Evolutionary conservation across 139 green algal species (phyloP).

Genomic region (Micractinium sp.): DNA sequence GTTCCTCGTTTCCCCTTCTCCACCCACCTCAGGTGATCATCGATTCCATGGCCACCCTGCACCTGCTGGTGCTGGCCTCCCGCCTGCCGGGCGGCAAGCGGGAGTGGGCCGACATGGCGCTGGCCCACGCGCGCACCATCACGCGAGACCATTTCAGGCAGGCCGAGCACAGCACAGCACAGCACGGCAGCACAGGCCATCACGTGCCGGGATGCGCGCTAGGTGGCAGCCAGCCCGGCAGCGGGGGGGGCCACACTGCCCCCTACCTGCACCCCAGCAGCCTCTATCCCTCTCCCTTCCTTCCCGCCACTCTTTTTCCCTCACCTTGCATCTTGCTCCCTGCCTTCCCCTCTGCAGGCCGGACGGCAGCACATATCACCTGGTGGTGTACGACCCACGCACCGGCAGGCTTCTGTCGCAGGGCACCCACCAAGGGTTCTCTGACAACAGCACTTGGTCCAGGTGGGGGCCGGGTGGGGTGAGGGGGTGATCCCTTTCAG

Average conservation of each 20-base stretch:
- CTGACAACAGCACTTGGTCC: neutral
- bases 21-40: neutral
- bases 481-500: too few species aligned
- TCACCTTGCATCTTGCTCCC: neutral
- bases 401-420: neutral
- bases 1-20: neutral
- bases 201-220: neutral
- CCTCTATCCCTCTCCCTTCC: neutral
- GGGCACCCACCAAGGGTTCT: neutral
- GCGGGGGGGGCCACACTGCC: neutral
- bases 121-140: neutral
- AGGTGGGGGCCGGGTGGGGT: neutral
- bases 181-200: neutral
- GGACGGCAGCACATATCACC: neutral
- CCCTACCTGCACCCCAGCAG: neutral
- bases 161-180: too few species aligned
- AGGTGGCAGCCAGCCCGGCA: neutral
- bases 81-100: neutral
- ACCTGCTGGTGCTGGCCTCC: neutral
- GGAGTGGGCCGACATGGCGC: conserved; percentile 8
- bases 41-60: conserved; percentile 3
- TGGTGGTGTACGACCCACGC: neutral
- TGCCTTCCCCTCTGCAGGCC: neutral
- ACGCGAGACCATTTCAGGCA: neutral
- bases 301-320: neutral